Evolutionary conservation across 495 filamentous ascomycete species (phyloP), one percentile per base, ranked within the genome.

Genomic region (Xylaria nigripes): DNA sequence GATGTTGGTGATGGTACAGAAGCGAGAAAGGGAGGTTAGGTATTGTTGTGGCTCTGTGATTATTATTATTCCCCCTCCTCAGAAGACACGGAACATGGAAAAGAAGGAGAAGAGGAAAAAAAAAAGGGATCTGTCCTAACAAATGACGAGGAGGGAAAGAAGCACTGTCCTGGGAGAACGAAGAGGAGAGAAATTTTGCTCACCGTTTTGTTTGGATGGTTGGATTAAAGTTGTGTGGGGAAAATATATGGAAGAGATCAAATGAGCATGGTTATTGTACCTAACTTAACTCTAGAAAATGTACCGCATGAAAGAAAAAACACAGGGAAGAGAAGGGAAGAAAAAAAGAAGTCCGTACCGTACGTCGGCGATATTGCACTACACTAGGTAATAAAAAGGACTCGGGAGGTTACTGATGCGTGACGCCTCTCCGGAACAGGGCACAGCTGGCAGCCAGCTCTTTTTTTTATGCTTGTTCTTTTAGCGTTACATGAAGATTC

Each of bases 171-270:
- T 34, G 25, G 6, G 45, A 32, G 45, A 29, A 13, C 21, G 9
- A n/a, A 34, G 36, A 40, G 45, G 44, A 47, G 45, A 47, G 45
- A 47, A 47, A 15, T 47, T 47, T 47, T 47, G 45, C 45, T 47
- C 45, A 19, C 45, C 45, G n/a, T 29, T 34, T 34, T 47, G 25
- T 29, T 29, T 47, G 27, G 45, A 9, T 6, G 23, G 4, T 7
- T 12, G 24, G 44, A 6, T 25, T 27, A 16, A 45, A 25, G 44
- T 25, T 45, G 44, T 25, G 44, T 45, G 44, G 44, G 24, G 44
- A 27, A 25, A 42, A 3, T 16, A 45, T 40, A 40, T 40, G 36
- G n/a, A 13, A 29, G 44, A 27, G 44, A 45, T 45, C 23, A 29
- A 16, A 27, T 36, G 15, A 36, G 32, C 27, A 30, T 4, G 5